These are phyloP conservation scores for Fraxinus platypoda DNA, from an alignment of 305 asterid genomes.

Conservation along the genomic window DNA sequence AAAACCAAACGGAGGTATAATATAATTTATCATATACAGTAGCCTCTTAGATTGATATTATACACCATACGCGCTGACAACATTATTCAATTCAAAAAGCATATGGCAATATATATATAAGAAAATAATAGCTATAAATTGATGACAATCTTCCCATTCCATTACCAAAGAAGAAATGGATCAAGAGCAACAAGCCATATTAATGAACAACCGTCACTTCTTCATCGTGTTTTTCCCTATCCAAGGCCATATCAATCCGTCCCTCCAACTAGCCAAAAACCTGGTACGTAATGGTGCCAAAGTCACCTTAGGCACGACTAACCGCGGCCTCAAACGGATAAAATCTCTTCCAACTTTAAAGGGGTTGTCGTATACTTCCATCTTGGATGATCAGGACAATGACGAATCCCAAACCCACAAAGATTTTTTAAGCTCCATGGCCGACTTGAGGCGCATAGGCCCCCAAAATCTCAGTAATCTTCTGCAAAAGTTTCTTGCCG, in stretches of 20 bases:
- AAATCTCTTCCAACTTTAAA: slow-evolving; percentile 25
- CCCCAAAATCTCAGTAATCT: slow-evolving; percentile 20
- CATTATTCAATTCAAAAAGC: too few species aligned
- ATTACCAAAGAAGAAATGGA: background rate
- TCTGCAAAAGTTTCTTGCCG: slow-evolving; percentile 10
- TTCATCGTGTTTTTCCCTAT: slow-evolving; percentile 34
- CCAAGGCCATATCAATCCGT: slow-evolving; percentile 65
- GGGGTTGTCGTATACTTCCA: slow-evolving; percentile 33
- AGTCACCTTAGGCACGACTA: slow-evolving; percentile 56
- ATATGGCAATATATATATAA: too few species aligned
- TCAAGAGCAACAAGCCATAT: background rate
- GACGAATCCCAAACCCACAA: background rate
- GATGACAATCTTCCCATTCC: background rate
- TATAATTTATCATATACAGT: too few species aligned
- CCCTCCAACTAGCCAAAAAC: slow-evolving; percentile 54
- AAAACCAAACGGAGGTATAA: too few species aligned
- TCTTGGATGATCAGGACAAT: slow-evolving; percentile 45
- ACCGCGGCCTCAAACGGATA: slow-evolving; percentile 28
- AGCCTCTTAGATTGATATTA: too few species aligned
- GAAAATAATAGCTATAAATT: too few species aligned
- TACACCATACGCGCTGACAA: too few species aligned
- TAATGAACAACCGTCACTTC: slow-evolving; percentile 38
- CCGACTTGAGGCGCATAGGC: slow-evolving; percentile 23
- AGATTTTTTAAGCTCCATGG: background rate
- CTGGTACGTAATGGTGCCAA: slow-evolving; percentile 45